These are phyloP conservation scores for Discostella stelligeroides DNA, from an alignment of 108 stramenopile species.

Conservation along the genomic window DNA sequence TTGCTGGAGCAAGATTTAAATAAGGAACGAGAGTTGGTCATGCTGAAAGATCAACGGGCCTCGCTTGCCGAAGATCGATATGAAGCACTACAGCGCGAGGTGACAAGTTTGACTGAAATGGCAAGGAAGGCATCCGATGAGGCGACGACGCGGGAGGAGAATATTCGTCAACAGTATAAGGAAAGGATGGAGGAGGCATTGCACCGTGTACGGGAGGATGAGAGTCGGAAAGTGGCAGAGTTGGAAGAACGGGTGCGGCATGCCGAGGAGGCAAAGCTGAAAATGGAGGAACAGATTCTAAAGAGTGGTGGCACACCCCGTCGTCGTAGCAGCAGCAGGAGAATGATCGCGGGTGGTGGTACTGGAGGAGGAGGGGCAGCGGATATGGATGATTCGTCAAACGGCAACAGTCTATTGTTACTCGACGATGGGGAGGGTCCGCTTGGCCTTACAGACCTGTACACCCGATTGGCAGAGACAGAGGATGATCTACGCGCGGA, in stretches of 20 bases:
- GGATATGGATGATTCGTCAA: slow-evolving; percentile 17
- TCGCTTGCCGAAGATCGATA: slow-evolving; percentile 52
- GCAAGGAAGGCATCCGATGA: slow-evolving; percentile 61
- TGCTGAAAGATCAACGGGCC: slow-evolving; percentile 70
- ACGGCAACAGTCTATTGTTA: slow-evolving; percentile 22
- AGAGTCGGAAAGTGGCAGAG: slow-evolving; percentile 43
- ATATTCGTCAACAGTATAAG: slow-evolving; percentile 42
- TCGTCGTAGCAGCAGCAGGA: slow-evolving; percentile 12
- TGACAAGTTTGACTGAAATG: slow-evolving; percentile 52
- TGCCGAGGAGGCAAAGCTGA: slow-evolving; percentile 34
- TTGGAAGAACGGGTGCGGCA: slow-evolving; percentile 44
- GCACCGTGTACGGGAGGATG: slow-evolving; percentile 51
- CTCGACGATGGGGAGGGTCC: slow-evolving; percentile 55
- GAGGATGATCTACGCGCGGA: slow-evolving; percentile 71
- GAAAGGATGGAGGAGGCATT: slow-evolving; percentile 51
- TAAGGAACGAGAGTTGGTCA: slow-evolving; percentile 60
- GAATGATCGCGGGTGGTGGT: slow-evolving; percentile 23
- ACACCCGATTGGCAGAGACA: slow-evolving; percentile 63
- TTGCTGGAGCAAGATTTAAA: slow-evolving; percentile 54
- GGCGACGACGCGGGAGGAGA: slow-evolving; percentile 28
- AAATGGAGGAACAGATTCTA: slow-evolving; percentile 47
- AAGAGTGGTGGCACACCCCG: slow-evolving; percentile 6
- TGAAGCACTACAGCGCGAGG: slow-evolving; percentile 45
- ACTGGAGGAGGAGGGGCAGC: slow-evolving; percentile 16
- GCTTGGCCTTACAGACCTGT: slow-evolving; percentile 71